Evolutionary conservation across 2,329 filamentous ascomycete genomes (phyloP).

Genomic region (Colletotrichum magnum): DNA sequence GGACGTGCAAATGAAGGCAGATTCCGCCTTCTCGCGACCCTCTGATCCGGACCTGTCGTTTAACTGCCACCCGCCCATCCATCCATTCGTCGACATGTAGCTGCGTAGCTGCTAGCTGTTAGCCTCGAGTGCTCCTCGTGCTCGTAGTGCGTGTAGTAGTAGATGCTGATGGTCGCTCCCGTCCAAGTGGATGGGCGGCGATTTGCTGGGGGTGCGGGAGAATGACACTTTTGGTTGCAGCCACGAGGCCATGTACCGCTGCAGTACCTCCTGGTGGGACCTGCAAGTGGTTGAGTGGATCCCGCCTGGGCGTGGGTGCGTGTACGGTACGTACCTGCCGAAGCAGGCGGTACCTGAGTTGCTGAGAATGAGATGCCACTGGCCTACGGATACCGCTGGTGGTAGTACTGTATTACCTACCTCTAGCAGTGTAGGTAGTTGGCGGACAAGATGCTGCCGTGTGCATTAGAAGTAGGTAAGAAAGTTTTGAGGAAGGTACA

Average conservation of each 20-base stretch:
- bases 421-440: no score
- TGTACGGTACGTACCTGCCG: neutral
- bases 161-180: neutral
- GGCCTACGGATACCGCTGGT: no score
- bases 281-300: slow-evolving; percentile 7
- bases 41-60: neutral
- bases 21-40: neutral
- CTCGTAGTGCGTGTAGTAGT: no score
- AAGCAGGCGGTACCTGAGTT: neutral
- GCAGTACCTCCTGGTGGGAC: slow-evolving; percentile 24
- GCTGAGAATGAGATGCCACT: no score
- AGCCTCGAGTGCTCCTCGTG: no score
- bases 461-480: no score
- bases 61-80: neutral
- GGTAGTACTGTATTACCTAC: no score
- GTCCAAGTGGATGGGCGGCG: slow-evolving; percentile 14
- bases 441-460: no score
- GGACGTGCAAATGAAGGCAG: slow-evolving; percentile 6
- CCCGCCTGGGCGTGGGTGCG: neutral
- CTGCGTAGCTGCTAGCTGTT: no score
- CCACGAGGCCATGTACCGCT: slow-evolving; percentile 39
- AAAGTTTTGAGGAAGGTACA: no score
- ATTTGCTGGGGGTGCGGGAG: slow-evolving; percentile 29
- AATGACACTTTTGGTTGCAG: slow-evolving; percentile 29
- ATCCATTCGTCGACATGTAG: no score